Base-by-base conservation (phyloP, 2,329 filamentous ascomycete genomes). In the Penicillium sp. region DNA sequence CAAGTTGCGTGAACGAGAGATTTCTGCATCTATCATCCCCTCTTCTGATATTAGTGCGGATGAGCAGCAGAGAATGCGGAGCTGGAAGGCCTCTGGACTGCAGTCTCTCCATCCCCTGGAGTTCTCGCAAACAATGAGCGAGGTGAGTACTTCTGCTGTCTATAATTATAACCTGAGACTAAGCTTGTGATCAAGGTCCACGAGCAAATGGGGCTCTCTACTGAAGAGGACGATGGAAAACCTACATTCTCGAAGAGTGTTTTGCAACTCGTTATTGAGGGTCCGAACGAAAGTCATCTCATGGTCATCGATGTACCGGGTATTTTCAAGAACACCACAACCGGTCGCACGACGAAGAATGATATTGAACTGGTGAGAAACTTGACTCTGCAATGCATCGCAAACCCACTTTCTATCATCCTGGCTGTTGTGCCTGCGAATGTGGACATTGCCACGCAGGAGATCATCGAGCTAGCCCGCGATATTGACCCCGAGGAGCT, bases 221-320 rank as follows among this genome's bases (percentile, higher is more conserved):
- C 16, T 2, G 36, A 32, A 49, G 62, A 56, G 27, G 55, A 50
- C n/a, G 63, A 58, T 43, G 43, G 38, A 14, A 48, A 61, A 57
- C 61, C 62, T 18, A 67, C 57, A n/a, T 81, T 81, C 49, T 70
- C 75, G 1, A 60, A 67, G 2, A 72, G 79, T 59, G 66, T 81
- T 1, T 64, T 81, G 2, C 67, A 68, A 2, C 57, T 81, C 3
- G 72, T 80, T 54, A 75, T 80, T 5, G 57, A 58, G 27, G 77
- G 78, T 0, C 79, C 77, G 0, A 44, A 70, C 0, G 63, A 77
- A 44, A 62, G 72, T 29, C 71, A 72, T 45, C 67, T 78, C 5
- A 78, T 71, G 16, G 66, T 81, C 1, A 75, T 80, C 14, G 77
- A 81, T 53, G 68, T 80, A 1, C 79, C 78, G 3, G 77, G 78